Conservation (phyloP, 164 flowering plant species). For the Liriodendron chinense region DNA sequence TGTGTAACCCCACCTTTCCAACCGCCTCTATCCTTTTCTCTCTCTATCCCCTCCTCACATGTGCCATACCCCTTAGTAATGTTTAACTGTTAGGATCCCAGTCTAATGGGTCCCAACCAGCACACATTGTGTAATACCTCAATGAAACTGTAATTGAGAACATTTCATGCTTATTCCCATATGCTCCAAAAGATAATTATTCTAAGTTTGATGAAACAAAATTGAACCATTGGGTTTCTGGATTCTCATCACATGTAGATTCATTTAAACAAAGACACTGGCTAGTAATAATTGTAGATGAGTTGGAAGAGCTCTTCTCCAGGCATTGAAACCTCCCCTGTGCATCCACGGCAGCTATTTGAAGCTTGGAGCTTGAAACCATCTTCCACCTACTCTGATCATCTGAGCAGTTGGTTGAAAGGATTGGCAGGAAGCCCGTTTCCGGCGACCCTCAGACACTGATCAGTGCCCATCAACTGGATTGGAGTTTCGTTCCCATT, state of each 20-base stretch:
- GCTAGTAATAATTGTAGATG: slow-evolving; percentile 27
- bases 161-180: too few species aligned
- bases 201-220: slow-evolving; percentile 28
- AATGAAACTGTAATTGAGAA: too few species aligned
- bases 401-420: slow-evolving; percentile 35
- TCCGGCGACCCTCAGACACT: slow-evolving; percentile 31
- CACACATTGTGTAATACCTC: too few species aligned
- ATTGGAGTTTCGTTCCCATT: slow-evolving; percentile 21
- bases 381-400: slow-evolving; percentile 28
- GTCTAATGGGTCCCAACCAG: too few species aligned
- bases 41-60: too few species aligned
- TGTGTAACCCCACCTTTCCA: too few species aligned
- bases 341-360: slow-evolving; percentile 32
- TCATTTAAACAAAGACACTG: slow-evolving; percentile 36
- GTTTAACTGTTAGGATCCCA: too few species aligned
- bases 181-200: background rate
- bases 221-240: slow-evolving; percentile 52
- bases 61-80: too few species aligned
- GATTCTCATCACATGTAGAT: slow-evolving; percentile 26
- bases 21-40: too few species aligned
- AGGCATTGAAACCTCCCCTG: slow-evolving; percentile 35
- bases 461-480: slow-evolving; percentile 22
- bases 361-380: slow-evolving; percentile 31
- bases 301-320: slow-evolving; percentile 19
- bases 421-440: slow-evolving; percentile 24